Percentiles rank a stretch among this genome's conserved stretches.
Conservation (phyloP, 805 yeast species). For the Cyberlindnera mississippiensis region DNA sequence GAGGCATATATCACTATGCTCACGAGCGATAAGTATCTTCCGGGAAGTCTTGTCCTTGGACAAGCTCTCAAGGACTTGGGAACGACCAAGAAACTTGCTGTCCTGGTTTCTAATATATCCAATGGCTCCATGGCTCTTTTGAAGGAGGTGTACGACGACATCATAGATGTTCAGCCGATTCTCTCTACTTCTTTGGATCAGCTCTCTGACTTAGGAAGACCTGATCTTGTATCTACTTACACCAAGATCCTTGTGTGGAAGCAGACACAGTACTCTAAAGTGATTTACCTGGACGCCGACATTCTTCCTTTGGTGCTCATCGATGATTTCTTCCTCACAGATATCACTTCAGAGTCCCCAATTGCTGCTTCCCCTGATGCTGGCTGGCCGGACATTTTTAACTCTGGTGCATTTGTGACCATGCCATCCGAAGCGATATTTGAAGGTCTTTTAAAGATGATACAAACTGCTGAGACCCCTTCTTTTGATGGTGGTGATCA, state of each 20-base stretch:
- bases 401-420: conserved; percentile 63
- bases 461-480: conserved; percentile 24
- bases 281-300: conserved; percentile 64
- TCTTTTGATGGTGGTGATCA: conserved; percentile 87
- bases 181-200: conserved; percentile 23
- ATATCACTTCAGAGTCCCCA: conserved; percentile 20
- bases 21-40: conserved; percentile 45
- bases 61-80: conserved; percentile 28
- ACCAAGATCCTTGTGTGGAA: conserved; percentile 48
- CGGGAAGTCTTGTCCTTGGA: conserved; percentile 52
- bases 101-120: conserved; percentile 14
- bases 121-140: conserved; percentile 24
- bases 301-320: conserved; percentile 42
- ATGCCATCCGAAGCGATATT: conserved; percentile 45
- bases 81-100: conserved; percentile 12
- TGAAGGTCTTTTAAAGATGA: conserved; percentile 32
- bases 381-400: conserved; percentile 84
- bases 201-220: conserved; percentile 37
- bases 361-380: conserved; percentile 56
- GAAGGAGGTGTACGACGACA: conserved; percentile 23
- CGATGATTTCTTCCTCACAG: conserved; percentile 21
- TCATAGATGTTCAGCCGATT: conserved; percentile 26
- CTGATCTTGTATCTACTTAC: conserved; percentile 46
- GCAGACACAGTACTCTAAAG: conserved; percentile 36
- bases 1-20: conserved; percentile 42